Conservation (phyloP, 2,329 filamentous ascomycete genomes). For the Alternaria brassicae region DNA sequence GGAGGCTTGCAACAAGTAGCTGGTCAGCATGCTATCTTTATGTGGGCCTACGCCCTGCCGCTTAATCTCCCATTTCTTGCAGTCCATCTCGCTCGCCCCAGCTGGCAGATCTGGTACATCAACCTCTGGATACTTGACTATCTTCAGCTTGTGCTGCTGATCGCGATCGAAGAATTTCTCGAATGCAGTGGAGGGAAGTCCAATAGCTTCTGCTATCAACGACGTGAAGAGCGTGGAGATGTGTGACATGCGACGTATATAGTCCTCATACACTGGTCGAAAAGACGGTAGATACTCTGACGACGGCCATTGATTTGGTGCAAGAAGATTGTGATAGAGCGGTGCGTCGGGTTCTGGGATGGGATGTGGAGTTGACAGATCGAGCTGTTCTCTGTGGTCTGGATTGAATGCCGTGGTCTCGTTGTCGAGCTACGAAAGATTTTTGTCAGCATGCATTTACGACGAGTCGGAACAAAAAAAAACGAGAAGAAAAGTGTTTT, state of each 20-base stretch:
- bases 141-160: conserved; percentile 86
- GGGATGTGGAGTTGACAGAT: conserved; percentile 80
- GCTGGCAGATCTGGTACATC: conserved; percentile 40
- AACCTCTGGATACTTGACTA: conserved; percentile 82
- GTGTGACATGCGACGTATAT: conserved; percentile 76
- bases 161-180: conserved; percentile 75
- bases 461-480: conserved; percentile 5
- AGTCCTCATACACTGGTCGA: conserved; percentile 71
- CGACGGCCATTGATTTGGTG: conserved; percentile 81
- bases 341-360: conserved; percentile 69
- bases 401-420: conserved; percentile 74
- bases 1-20: conserved; percentile 81
- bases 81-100: conserved; percentile 42
- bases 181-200: conserved; percentile 73
- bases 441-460: conserved; percentile 26
- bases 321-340: conserved; percentile 75
- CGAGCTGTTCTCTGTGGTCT: conserved; percentile 87
- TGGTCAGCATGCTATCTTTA: conserved; percentile 84
- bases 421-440: conserved; percentile 55
- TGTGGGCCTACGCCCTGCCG: conserved; percentile 75
- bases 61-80: conserved; percentile 60
- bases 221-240: conserved; percentile 78
- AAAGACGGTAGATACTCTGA: conserved; percentile 69
- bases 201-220: conserved; percentile 84
- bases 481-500: conserved; percentile 4